These are phyloP conservation scores for Microsporum canis DNA, from an alignment of 2,329 filamentous ascomycete genomes.

Conservation along the genomic window DNA sequence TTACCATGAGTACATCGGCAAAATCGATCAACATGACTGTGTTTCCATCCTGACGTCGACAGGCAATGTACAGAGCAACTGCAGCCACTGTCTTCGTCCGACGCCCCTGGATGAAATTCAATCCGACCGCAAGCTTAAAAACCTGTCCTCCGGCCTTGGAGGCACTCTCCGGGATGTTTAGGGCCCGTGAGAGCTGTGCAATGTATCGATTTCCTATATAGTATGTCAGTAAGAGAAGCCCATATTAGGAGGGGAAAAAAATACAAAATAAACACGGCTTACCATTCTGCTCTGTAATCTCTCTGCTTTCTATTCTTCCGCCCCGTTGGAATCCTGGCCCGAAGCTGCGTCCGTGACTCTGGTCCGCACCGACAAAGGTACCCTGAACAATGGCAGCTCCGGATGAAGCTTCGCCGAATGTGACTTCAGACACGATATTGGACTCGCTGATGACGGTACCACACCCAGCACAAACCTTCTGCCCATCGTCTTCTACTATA, in stretches of 20 bases:
- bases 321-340: slow-evolving; percentile 37
- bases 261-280: neutral
- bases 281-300: slow-evolving; percentile 37
- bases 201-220: slow-evolving; percentile 33
- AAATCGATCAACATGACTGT: slow-evolving; percentile 91
- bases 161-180: slow-evolving; percentile 46
- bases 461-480: slow-evolving; percentile 63
- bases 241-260: neutral
- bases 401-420: slow-evolving; percentile 75
- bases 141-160: slow-evolving; percentile 58
- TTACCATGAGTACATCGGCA: slow-evolving; percentile 60
- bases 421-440: slow-evolving; percentile 84
- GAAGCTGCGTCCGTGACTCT: slow-evolving; percentile 61
- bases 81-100: slow-evolving; percentile 74
- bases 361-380: slow-evolving; percentile 73
- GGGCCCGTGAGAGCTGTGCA: slow-evolving; percentile 29
- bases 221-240: neutral
- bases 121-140: slow-evolving; percentile 62
- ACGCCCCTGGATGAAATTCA: slow-evolving; percentile 77
- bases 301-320: slow-evolving; percentile 40
- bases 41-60: slow-evolving; percentile 65
- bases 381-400: slow-evolving; percentile 87
- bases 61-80: slow-evolving; percentile 84
- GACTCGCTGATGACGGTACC: slow-evolving; percentile 73
- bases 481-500: slow-evolving; percentile 37